Evolutionary conservation across 768 basidiomycete species (phyloP).

Genomic region (Tylopilus intermedius): DNA sequence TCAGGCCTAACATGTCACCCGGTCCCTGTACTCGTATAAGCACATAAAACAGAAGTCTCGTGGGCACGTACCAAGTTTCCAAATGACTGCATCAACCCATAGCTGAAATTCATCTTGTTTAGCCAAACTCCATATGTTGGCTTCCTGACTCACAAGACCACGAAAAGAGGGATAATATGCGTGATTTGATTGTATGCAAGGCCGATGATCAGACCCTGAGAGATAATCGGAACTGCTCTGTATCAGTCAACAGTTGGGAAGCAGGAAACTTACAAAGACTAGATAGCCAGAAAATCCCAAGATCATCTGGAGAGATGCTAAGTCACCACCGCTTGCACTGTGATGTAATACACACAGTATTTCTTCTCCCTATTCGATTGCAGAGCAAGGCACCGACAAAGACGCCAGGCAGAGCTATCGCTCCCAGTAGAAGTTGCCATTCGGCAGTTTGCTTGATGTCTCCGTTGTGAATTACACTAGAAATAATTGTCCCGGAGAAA

Average conservation of each 20-base stretch:
- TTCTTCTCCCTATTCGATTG: constrained; percentile 52
- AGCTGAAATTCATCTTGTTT: constrained; percentile 33
- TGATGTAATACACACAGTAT: constrained; percentile 39
- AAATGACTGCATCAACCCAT: constrained; percentile 67
- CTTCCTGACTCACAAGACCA: constrained; percentile 50
- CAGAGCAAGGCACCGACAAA: constrained; percentile 47
- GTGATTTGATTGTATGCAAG: constrained; percentile 59
- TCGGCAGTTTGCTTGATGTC: constrained; percentile 59
- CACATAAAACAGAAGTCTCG: background rate
- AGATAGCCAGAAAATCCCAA: constrained; percentile 66
- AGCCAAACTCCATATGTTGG: background rate
- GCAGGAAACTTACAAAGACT: constrained; percentile 42
- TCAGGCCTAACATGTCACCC: constrained; percentile 65
- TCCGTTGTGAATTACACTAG: constrained; percentile 53
- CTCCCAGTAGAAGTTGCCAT: constrained; percentile 62
- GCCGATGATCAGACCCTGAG: constrained; percentile 50
- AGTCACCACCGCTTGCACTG: background rate
- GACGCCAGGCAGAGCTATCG: constrained; percentile 60
- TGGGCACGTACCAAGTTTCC: constrained; percentile 52
- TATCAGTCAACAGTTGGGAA: background rate
- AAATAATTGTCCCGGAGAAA: constrained; percentile 63
- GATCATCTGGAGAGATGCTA: constrained; percentile 45
- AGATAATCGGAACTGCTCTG: background rate
- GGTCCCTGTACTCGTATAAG: constrained; percentile 46
- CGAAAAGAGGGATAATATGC: constrained; percentile 57